Evolutionary conservation across 495 filamentous ascomycete genomes (phyloP), one percentile per base, ranked within the genome.

Genomic region (Hyaloscypha variabilis): DNA sequence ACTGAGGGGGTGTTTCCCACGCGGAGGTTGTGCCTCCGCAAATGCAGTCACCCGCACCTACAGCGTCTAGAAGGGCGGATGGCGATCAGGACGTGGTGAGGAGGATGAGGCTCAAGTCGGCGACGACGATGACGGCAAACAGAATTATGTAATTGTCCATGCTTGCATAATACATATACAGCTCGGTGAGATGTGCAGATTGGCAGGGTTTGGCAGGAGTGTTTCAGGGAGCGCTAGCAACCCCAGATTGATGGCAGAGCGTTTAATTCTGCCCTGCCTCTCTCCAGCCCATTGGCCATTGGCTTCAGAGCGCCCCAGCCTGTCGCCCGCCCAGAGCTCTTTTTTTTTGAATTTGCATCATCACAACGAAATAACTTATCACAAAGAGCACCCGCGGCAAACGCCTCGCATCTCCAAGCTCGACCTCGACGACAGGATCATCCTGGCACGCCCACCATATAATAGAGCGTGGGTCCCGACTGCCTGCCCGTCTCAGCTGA

Each of bases 401-500:
- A n/a, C n/a, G n/a, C n/a, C n/a, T n/a, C n/a, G n/a, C n/a, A n/a
- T n/a, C n/a, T n/a, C n/a, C n/a, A n/a, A n/a, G 17, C 39, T 46
- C 39, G 5, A 13, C 6, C 39, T 10, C 39, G 51, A 54, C 21
- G 26, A 21, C 59, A 50, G 39, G 25, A 62, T 52, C 59, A 62
- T 62, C 59, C 59, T 62, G 59, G 59, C 13, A 51, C 21, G 11
- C 42, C 25, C 3, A 25, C 17, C 25, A 28, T 51, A 62, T 62
- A 36, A 14, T 25, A 6, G 29, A 23, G 28, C 21, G 42, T 28
- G 31, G 21, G 23, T 6, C 29, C n/a, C n/a, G n/a, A 10, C 51
- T 28, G 61, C 14, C 11, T 21, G 28, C 11, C 28, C n/a, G n/a
- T 36, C 61, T 65, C 68, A 67, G 60, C 68, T 70, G 68, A 70